phyloP scores from a whole-genome alignment of 2,329 filamentous ascomycete genomes.

The Allantophomopsis lycopodina region DNA sequence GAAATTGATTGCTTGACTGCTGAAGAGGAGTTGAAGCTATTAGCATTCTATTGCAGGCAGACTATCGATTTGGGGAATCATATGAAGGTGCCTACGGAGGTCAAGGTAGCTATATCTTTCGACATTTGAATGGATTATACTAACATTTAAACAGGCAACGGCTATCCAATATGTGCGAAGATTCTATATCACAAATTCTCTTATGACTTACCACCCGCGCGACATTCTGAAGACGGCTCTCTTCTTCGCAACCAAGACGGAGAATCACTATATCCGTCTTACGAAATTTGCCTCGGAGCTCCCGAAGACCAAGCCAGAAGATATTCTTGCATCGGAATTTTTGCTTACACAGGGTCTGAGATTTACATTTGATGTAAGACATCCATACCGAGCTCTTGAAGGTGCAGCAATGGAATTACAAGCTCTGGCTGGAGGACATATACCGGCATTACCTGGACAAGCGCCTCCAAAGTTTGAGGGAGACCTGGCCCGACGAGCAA shows the following conservation, averaged over 20 bases:
- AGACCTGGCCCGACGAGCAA: conserved; percentile 26
- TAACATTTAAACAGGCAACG: conserved; percentile 13
- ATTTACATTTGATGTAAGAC: conserved; percentile 86
- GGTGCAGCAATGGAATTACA: conserved; percentile 75
- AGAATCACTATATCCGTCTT: conserved; percentile 54
- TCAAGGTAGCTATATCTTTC: conserved; percentile 31
- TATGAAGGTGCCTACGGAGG: conserved; percentile 44
- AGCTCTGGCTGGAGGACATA: conserved; percentile 39
- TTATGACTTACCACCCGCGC: conserved; percentile 91
- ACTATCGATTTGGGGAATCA: conserved; percentile 42
- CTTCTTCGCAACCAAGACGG: conserved; percentile 88
- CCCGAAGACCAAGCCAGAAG: conserved; percentile 58
- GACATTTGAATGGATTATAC: background rate
- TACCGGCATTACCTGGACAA: conserved; percentile 9
- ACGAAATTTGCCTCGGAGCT: conserved; percentile 56
- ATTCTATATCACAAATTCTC: conserved; percentile 90
- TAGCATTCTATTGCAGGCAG: conserved; percentile 63
- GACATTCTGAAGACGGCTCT: conserved; percentile 81
- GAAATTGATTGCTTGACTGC: conserved; percentile 69
- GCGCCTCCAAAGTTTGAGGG: conserved; percentile 1
- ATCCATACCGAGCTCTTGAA: conserved; percentile 79
- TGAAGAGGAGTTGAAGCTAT: conserved; percentile 68
- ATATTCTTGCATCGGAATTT: conserved; percentile 84
- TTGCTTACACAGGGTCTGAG: conserved; percentile 82
- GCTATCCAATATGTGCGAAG: conserved; percentile 59